Conservation (phyloP, 768 basidiomycete species). For the Trametes villosa region DNA sequence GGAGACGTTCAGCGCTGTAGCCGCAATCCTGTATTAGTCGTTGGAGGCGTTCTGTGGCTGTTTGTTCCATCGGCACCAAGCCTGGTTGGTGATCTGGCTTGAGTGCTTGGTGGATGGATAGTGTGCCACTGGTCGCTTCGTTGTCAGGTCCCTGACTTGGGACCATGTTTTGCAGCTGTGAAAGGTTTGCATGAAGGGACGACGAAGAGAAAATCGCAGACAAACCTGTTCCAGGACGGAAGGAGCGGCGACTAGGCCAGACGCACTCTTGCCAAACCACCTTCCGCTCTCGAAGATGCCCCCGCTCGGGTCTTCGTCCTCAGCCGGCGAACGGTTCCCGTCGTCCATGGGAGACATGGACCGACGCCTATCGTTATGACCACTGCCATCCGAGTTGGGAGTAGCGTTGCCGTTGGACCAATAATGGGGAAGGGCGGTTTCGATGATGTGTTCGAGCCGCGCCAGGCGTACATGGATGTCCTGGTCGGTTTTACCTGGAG, state of each 20-base stretch:
- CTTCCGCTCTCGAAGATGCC: conserved; percentile 83
- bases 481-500: conserved; percentile 84
- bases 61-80: conserved; percentile 37
- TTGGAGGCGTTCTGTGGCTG: conserved; percentile 82
- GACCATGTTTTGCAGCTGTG: conserved; percentile 20
- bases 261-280: conserved; percentile 85
- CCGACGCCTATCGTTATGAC: conserved; percentile 38
- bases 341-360: conserved; percentile 64
- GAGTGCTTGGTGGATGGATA: conserved; percentile 15
- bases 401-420: conserved; percentile 49
- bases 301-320: conserved; percentile 76
- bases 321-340: conserved; percentile 70
- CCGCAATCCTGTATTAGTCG: conserved; percentile 91
- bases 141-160: conserved; percentile 4
- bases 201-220: not conserved
- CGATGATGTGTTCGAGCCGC: conserved; percentile 81
- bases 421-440: conserved; percentile 78
- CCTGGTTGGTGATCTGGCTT: conserved; percentile 38
- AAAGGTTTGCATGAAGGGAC: not conserved
- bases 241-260: conserved; percentile 80
- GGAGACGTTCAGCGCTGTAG: conserved; percentile 87
- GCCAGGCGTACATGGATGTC: conserved; percentile 75
- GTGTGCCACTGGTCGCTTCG: not conserved
- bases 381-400: conserved; percentile 17
- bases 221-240: conserved; percentile 79